Conservation (phyloP, 2,329 filamentous ascomycete species). For the Sarocladium oryzae region DNA sequence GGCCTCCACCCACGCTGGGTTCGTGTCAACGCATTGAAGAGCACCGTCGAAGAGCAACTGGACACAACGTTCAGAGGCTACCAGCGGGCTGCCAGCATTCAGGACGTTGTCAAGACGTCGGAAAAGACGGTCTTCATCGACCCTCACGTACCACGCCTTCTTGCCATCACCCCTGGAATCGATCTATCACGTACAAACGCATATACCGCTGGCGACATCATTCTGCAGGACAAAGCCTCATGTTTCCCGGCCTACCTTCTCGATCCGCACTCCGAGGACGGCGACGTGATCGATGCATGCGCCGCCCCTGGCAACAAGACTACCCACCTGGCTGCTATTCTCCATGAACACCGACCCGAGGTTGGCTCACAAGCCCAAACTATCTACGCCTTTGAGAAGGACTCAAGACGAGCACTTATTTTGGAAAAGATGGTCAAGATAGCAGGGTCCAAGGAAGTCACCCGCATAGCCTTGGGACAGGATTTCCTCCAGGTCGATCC, state of each 20-base stretch:
- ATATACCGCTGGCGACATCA: conserved; percentile 71
- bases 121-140: conserved; percentile 64
- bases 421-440: conserved; percentile 77
- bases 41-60: conserved; percentile 65
- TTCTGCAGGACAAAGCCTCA: conserved; percentile 93
- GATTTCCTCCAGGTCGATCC: conserved; percentile 80
- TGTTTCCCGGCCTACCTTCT: conserved; percentile 93
- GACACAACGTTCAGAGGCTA: conserved; percentile 65
- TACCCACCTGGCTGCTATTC: conserved; percentile 78
- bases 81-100: conserved; percentile 46
- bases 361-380: conserved; percentile 25
- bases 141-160: conserved; percentile 70
- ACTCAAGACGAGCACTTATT: conserved; percentile 62
- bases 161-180: conserved; percentile 66
- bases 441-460: conserved; percentile 62
- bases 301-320: conserved; percentile 97
- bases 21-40: conserved; percentile 74
- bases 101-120: conserved; percentile 42
- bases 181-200: conserved; percentile 68
- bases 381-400: conserved; percentile 77
- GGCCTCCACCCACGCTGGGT: conserved; percentile 81
- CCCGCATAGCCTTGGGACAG: conserved; percentile 63
- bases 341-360: conserved; percentile 39
- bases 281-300: conserved; percentile 85
- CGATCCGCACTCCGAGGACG: conserved; percentile 58